Evolutionary conservation across 1,139 yeast species (phyloP), one percentile per base, ranked within the genome.

Genomic region (Saccharomyces hybrid): DNA sequence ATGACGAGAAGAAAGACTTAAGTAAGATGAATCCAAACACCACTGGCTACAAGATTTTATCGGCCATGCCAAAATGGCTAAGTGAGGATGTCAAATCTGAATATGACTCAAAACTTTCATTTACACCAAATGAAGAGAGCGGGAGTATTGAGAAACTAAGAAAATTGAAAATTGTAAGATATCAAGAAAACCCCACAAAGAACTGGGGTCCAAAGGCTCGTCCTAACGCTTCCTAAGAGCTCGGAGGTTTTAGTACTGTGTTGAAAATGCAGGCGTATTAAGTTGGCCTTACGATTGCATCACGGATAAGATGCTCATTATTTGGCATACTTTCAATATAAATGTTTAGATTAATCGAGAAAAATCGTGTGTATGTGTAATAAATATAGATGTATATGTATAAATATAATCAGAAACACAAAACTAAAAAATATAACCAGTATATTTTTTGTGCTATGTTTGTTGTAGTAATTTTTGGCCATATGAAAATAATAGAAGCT

Each of bases 181-280:
- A 79, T 71, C 99, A 90, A 70, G 90, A 85, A 66, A 91, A 91
- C 68, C 99, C 99, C 11, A 80, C 88, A 1, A 88, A 86, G 70
- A 85, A 88, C 68, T 93, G 99, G 99, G 99, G 99, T 0, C 99
- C 97, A 42, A 88, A 87, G 73, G 82, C 95, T 3, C 81, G 84
- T 64, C 93, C 93, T 9, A 38, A 38, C 11, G 19, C 44, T 19
- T 38, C 44, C 16, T 38, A 38, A 9, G 24, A 3, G 19, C 11
- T 6, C 19, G 19, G n/a, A 19, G 11, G 6, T 6, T n/a, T n/a
- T 16, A 38, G 44, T 38, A 9, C 16, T 16, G 16, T 16, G 24
- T 24, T 38, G 24, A 3, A 16, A 16, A 38, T 12, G 12, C 9
- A 38, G 9, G 44, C 19, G 9, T 14, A 24, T 8, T 38, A 16